Percentiles rank a stretch among this genome's conserved stretches.
phyloP scores from a whole-genome alignment of 2,329 filamentous ascomycete species.

The Aspergillus sp. region DNA sequence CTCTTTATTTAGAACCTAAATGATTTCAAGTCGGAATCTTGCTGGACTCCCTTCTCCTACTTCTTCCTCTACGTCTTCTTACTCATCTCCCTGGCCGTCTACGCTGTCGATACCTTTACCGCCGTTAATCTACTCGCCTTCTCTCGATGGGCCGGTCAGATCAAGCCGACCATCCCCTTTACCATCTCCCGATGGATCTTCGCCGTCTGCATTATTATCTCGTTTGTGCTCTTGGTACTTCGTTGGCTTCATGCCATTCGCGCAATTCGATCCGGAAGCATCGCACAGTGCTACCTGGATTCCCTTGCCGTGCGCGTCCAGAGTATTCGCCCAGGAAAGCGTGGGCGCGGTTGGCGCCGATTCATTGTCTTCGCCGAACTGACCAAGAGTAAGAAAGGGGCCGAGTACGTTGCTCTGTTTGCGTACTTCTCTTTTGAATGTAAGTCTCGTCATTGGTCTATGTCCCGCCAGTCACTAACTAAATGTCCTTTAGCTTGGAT shows the following conservation, averaged over 20 bases:
- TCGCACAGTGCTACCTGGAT: constrained; percentile 90
- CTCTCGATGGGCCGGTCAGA: constrained; percentile 81
- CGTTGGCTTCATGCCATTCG: constrained; percentile 77
- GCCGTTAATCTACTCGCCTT: constrained; percentile 88
- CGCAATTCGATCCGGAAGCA: constrained; percentile 79
- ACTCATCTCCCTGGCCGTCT: constrained; percentile 76
- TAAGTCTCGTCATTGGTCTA: constrained; percentile 22
- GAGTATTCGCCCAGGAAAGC: constrained; percentile 68
- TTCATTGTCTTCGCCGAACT: constrained; percentile 91
- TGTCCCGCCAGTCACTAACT: constrained; percentile 9
- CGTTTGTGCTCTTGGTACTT: constrained; percentile 76
- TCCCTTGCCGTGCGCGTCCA: constrained; percentile 81
- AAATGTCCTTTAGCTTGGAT: constrained; percentile 72
- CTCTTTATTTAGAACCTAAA: constrained; percentile 47
- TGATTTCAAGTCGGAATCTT: constrained; percentile 84
- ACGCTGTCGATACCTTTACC: constrained; percentile 87
- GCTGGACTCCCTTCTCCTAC: constrained; percentile 76
- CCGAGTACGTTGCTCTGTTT: constrained; percentile 86
- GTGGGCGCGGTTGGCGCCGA: constrained; percentile 76
- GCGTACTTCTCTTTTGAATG: constrained; percentile 79
- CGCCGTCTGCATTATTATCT: constrained; percentile 84
- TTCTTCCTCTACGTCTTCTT: constrained; percentile 80
- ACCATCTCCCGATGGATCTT: constrained; percentile 92
- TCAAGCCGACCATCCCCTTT: constrained; percentile 75
- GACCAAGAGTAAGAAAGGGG: constrained; percentile 87